phyloP scores from a whole-genome alignment of 352 stramenopile species.

The Globisporangium abappressorium region DNA sequence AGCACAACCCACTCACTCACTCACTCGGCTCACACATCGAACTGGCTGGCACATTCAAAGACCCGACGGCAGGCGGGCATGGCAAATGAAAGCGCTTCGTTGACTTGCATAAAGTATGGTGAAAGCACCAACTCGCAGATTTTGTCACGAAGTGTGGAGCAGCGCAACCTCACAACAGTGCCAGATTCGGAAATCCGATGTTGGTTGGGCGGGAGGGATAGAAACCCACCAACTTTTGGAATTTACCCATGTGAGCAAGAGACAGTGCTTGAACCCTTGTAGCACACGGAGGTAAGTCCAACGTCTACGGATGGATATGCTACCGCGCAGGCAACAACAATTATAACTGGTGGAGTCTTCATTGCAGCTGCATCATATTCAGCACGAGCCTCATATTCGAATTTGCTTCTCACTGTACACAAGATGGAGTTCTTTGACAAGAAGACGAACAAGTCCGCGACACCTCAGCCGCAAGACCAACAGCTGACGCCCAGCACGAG shows the following conservation, averaged over 20 bases:
- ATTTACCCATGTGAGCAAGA: background rate
- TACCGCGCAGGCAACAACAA: no score
- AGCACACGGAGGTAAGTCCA: no score
- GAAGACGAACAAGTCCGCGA: no score
- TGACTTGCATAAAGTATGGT: background rate
- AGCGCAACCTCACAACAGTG: background rate
- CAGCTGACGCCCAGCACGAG: slow-evolving; percentile 9
- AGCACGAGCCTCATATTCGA: no score
- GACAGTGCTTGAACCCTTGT: background rate
- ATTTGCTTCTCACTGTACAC: no score
- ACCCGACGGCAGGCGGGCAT: background rate
- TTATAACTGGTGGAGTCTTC: no score
- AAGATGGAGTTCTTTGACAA: no score
- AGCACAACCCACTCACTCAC: background rate
- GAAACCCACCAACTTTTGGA: background rate
- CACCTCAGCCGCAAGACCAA: slow-evolving; percentile 7
- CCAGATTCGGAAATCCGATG: background rate
- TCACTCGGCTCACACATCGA: background rate
- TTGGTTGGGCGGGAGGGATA: background rate
- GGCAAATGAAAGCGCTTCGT: background rate
- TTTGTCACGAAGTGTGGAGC: background rate
- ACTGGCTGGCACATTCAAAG: background rate
- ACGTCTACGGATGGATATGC: no score
- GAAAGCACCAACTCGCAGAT: background rate
- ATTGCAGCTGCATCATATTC: no score